A percentile compares a stretch with the other conserved stretches of the same genome.
These are phyloP conservation scores for Tuber borchii DNA, from an alignment of 495 filamentous ascomycete species.

Conservation along the genomic window DNA sequence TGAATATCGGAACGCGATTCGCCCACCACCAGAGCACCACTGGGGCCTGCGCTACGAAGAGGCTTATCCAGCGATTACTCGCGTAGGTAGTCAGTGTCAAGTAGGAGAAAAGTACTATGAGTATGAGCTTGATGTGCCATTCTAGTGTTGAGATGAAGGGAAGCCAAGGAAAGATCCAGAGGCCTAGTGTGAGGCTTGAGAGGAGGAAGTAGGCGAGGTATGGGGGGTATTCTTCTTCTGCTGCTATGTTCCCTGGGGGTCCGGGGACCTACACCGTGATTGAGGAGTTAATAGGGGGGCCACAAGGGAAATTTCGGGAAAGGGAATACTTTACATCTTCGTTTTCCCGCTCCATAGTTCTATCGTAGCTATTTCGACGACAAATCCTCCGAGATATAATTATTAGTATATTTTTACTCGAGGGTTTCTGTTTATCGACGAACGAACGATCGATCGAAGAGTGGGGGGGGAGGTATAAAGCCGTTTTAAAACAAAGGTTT, in stretches of 20 bases:
- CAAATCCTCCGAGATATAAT: background rate
- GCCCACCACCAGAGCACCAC: slow-evolving; percentile 4
- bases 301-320: background rate
- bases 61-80: background rate
- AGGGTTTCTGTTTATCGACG: background rate
- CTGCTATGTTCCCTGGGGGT: background rate
- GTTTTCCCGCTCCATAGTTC: background rate
- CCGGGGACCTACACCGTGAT: background rate
- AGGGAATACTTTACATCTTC: background rate
- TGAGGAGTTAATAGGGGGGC: background rate
- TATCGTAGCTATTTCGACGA: background rate
- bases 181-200: background rate
- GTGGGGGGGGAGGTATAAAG: background rate
- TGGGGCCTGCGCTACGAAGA: background rate
- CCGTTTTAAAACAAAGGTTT: slow-evolving; percentile 1
- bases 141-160: slow-evolving; percentile 4
- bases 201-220: background rate
- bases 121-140: background rate
- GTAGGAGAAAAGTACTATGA: background rate
- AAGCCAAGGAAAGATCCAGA: background rate
- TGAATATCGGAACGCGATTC: background rate
- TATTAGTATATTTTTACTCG: background rate
- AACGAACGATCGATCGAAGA: background rate
- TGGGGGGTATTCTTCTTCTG: background rate
- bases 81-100: background rate